Conservation (phyloP, 2,329 filamentous ascomycete genomes). For the Diaporthe citrichinensis region DNA sequence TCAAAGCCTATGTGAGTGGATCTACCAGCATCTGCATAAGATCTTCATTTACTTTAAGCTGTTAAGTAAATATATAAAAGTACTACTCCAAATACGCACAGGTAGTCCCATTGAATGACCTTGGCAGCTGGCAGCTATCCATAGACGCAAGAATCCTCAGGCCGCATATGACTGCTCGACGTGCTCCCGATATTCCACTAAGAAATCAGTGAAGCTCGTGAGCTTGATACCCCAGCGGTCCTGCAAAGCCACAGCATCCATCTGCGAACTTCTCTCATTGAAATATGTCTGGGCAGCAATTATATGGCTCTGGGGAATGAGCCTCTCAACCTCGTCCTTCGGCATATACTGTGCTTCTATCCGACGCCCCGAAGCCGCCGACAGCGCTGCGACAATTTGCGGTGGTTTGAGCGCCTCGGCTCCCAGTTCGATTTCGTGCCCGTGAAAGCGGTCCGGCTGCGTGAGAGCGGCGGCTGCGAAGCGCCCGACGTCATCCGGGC, state of each 20-base stretch:
- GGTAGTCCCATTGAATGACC: too few relatives aligned
- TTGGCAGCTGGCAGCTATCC: too few relatives aligned
- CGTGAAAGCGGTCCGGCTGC: not conserved
- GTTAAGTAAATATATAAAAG: too few relatives aligned
- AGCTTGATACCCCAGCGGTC: not conserved
- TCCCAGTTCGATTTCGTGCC: not conserved
- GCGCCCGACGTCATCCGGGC: not conserved
- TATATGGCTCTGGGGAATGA: not conserved
- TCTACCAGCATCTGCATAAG: too few relatives aligned
- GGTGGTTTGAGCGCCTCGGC: not conserved
- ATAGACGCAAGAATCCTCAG: not conserved
- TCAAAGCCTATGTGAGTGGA: too few relatives aligned
- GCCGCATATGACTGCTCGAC: not conserved
- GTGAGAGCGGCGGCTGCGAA: not conserved
- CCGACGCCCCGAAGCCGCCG: not conserved
- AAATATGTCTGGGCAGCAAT: not conserved
- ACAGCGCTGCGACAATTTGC: not conserved
- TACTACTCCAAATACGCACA: too few relatives aligned
- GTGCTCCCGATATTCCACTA: not conserved
- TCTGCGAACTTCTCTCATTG: not conserved
- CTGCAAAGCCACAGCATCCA: not conserved
- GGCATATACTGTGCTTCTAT: not conserved
- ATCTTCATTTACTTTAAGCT: too few relatives aligned
- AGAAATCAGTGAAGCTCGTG: not conserved
- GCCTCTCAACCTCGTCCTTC: not conserved